Conservation (phyloP, 257 asterid genomes). For the Petrea volubilis region DNA sequence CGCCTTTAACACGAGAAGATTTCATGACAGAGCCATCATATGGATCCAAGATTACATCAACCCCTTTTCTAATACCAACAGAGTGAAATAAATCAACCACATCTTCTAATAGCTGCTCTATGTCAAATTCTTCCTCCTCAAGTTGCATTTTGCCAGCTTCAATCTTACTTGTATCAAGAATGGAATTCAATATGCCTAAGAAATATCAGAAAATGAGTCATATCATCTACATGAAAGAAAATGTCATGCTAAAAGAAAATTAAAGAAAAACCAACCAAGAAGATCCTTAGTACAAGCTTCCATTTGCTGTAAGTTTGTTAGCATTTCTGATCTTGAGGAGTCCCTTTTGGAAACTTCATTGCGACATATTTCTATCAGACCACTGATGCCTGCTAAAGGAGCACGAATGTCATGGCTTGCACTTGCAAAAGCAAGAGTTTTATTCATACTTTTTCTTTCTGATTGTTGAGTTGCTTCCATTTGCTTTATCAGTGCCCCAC, state of each 20-base stretch:
- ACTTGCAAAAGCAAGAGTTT: constrained; percentile 62
- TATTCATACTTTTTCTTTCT: constrained; percentile 67
- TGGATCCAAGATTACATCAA: constrained; percentile 73
- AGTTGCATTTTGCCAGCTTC: constrained; percentile 69
- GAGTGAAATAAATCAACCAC: constrained; percentile 63
- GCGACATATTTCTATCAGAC: constrained; percentile 50
- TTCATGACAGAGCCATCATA: constrained; percentile 53
- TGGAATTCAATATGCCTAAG: constrained; percentile 60
- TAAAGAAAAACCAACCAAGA: constrained; percentile 39
- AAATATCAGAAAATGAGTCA: background rate
- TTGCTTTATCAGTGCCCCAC: constrained; percentile 54
- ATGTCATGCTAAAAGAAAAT: background rate
- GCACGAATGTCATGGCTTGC: constrained; percentile 89
- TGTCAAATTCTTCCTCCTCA: constrained; percentile 60
- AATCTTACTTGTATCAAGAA: constrained; percentile 73
- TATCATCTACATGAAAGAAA: background rate
- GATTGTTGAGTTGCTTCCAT: constrained; percentile 81
- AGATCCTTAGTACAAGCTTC: constrained; percentile 49
- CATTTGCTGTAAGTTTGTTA: constrained; percentile 44
- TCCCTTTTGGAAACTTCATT: constrained; percentile 27
- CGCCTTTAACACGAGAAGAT: constrained; percentile 54
- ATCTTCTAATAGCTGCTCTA: constrained; percentile 60
- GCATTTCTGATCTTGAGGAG: constrained; percentile 32
- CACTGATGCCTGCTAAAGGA: constrained; percentile 56
- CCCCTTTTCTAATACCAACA: constrained; percentile 59